Evolutionary conservation across 1,284 basidiomycete genomes (phyloP), one percentile per base, ranked within the genome.

Genomic region (Volvariella surrecta): DNA sequence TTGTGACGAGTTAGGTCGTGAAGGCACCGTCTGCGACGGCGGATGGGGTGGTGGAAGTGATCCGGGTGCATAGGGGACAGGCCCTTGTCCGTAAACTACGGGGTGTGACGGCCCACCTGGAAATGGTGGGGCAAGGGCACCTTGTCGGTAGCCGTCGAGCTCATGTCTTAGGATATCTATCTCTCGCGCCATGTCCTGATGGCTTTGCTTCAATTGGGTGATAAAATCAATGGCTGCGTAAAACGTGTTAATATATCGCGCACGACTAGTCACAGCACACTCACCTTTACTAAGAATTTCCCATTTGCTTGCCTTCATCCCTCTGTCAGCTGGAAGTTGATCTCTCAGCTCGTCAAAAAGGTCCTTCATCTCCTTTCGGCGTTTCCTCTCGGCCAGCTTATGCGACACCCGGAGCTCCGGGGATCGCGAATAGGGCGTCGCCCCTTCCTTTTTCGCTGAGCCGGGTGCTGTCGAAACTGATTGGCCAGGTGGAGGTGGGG

Each of bases 321-420:
- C 89, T 45, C 90, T 75, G 62, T 94, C 90, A 37, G 87, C 84
- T 2, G 93, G 93, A 24, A 97, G 68, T 52, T 89, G 81, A 61
- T 94, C 92, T 45, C 89, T 76, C 47, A 97, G 67, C 62, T 97
- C 93, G 54, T 97, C 93, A 58, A 96, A 97, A 39, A 97, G 62
- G 48, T 96, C 92, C 58, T 94, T 94, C 93, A 97, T 97, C 64
- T 97, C 93, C 67, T 93, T 95, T 59, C 93, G 74, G 52, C 93
- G 71, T 63, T 97, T 96, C 48, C 93, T 71, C 65, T 97, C 93
- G 1, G 93, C 93, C 16, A 96, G 76, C 59, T 96, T 96, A 66
- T 97, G 93, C 10, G 88, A 92, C 35, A 96, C 79, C 43, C 92
- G 79, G 35, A 97, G 71, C 60, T 97, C 93, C 2, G 93, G 93